Conservation (phyloP, 208 protist genomes). For the Leishmania tropica region DNA sequence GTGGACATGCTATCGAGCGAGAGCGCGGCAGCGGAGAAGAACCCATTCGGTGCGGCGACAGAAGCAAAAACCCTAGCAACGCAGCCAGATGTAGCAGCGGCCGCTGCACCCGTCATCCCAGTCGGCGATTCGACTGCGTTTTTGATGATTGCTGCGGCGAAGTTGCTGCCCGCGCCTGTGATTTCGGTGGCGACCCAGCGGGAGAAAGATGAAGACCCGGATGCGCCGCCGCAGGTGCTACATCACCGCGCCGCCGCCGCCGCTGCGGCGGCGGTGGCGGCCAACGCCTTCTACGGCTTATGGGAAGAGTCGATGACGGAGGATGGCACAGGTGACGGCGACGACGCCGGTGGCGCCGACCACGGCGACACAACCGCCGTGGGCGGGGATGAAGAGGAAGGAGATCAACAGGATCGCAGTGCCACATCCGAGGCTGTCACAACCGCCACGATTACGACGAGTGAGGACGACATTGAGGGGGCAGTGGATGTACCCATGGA, state of each 20-base stretch:
- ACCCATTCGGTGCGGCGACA: not conserved
- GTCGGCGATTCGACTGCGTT: not conserved
- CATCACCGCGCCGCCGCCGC: conserved; percentile 10
- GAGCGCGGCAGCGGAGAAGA: not conserved
- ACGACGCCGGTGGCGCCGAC: not conserved
- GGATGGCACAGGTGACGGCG: not conserved
- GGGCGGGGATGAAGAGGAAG: not conserved
- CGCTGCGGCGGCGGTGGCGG: not conserved
- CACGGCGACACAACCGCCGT: not conserved
- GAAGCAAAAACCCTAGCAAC: not conserved
- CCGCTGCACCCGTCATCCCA: not conserved
- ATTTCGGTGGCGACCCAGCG: not conserved
- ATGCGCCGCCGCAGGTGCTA: conserved; percentile 22
- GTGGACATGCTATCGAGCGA: not conserved
- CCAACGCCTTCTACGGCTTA: not conserved
- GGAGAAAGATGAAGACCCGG: conserved; percentile 19
- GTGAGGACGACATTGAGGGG: conserved; percentile 11
- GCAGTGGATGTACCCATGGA: conserved; percentile 27
- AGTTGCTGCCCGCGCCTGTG: conserved; percentile 1
- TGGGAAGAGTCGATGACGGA: not conserved
- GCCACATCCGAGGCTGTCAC: not conserved
- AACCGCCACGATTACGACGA: not conserved
- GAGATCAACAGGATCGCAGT: not conserved
- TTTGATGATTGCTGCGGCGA: not conserved
- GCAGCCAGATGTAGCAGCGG: not conserved